Conservation (phyloP, 2,329 filamentous ascomycete genomes). For the Ceratocystis ficicola region DNA sequence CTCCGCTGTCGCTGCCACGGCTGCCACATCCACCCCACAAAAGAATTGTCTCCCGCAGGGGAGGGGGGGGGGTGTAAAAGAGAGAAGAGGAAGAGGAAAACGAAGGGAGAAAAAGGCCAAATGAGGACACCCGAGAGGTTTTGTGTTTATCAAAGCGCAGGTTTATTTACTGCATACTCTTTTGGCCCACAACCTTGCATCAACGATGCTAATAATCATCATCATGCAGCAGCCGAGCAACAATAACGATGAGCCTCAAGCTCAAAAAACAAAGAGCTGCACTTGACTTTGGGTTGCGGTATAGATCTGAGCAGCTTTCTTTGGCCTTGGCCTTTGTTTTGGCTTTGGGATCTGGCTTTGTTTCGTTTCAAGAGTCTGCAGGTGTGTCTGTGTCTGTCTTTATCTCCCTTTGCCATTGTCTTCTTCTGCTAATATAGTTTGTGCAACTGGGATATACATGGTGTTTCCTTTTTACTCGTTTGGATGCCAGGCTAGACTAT, state of each 20-base stretch:
- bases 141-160: background rate
- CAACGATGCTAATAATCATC: background rate
- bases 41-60: background rate
- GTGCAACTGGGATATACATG: background rate
- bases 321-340: background rate
- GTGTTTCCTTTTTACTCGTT: background rate
- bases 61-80: background rate
- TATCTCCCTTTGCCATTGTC: background rate
- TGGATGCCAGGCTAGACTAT: no score
- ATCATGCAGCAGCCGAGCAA: background rate
- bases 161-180: background rate
- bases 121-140: background rate
- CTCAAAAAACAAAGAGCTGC: background rate
- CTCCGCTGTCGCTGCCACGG: background rate
- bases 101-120: background rate
- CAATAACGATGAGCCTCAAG: background rate
- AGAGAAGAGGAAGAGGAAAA: background rate
- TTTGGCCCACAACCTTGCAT: background rate
- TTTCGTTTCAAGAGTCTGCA: background rate
- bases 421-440: background rate
- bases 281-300: background rate
- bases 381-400: background rate
- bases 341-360: background rate
- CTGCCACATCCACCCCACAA: background rate
- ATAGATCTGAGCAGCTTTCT: background rate